Percentiles rank a stretch among this genome's conserved stretches.
phyloP scores from a whole-genome alignment of 2,329 filamentous ascomycete species.

The Clonostachys sp. region DNA sequence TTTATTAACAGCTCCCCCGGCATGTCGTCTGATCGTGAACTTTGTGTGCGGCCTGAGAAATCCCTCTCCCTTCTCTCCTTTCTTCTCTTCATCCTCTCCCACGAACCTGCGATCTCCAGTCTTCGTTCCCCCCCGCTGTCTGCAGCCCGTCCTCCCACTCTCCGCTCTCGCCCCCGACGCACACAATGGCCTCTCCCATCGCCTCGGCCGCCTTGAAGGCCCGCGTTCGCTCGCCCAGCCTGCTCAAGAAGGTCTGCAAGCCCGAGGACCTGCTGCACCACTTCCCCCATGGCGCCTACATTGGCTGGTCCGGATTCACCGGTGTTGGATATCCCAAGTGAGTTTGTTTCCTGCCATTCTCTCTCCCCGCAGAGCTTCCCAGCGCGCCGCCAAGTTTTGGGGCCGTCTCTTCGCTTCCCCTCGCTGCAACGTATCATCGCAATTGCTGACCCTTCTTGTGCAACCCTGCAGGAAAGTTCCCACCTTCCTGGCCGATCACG shows the following conservation, averaged over 20 bases:
- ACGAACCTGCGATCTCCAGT: too few species aligned
- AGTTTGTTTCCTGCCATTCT: conserved; percentile 7
- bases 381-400: neutral
- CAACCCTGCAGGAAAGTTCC: conserved; percentile 67
- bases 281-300: conserved; percentile 81
- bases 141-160: neutral
- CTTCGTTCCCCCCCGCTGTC: neutral
- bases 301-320: conserved; percentile 90
- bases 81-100: neutral
- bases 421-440: neutral
- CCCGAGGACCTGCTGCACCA: conserved; percentile 75
- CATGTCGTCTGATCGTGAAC: too few species aligned
- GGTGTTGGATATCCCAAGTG: conserved; percentile 84
- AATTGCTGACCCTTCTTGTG: neutral
- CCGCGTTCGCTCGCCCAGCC: conserved; percentile 69
- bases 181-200: conserved; percentile 40
- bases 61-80: neutral
- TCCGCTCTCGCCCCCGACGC: too few species aligned
- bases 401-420: neutral
- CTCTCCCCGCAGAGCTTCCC: conserved; percentile 1
- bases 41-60: too few species aligned
- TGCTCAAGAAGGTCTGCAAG: conserved; percentile 75
- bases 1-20: too few species aligned
- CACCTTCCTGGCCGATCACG: conserved; percentile 78
- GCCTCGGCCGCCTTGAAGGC: conserved; percentile 73